Percentiles rank a stretch among this genome's conserved stretches.
Conservation (phyloP, 306 rosid genomes). For the Rubus idaeus region DNA sequence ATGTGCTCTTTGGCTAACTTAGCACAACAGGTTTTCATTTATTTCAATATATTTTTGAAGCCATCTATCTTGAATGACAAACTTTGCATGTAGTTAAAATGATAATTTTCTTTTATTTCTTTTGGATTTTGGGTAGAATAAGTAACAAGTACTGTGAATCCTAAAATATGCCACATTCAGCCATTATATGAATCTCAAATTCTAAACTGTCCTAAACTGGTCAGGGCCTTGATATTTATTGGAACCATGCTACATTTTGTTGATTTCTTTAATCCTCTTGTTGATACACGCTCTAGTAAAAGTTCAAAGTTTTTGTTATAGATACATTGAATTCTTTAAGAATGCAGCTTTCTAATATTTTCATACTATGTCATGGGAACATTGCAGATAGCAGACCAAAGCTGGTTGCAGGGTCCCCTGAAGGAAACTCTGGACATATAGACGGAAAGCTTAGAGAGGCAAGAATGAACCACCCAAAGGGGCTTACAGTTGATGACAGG, state of each 20-base stretch:
- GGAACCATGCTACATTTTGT: not conserved
- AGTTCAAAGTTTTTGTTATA: not conserved
- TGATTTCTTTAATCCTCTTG: not conserved
- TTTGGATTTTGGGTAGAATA: not conserved
- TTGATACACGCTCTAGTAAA: not conserved
- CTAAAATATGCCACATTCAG: not conserved
- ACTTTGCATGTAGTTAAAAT: not conserved
- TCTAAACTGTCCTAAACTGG: not conserved
- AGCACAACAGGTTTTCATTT: not conserved
- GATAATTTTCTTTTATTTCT: not conserved
- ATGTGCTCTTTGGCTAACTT: not conserved
- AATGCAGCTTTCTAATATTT: slow-evolving; percentile 9
- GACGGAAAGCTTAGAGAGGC: slow-evolving; percentile 87
- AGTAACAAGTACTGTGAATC: not conserved
- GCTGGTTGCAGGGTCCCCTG: slow-evolving; percentile 81
- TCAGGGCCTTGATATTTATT: not conserved
- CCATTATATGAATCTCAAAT: not conserved
- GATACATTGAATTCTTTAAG: not conserved
- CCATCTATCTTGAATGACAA: not conserved
- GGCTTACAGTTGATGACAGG: slow-evolving; percentile 82
- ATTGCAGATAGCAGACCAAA: slow-evolving; percentile 84
- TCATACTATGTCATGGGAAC: slow-evolving; percentile 20
- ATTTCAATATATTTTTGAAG: not conserved
- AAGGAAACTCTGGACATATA: slow-evolving; percentile 82
- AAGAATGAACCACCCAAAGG: slow-evolving; percentile 85